Evolutionary conservation across 257 asterid species (phyloP), one percentile per base, ranked within the genome.

Genomic region (Solanum pimpinellifolium): DNA sequence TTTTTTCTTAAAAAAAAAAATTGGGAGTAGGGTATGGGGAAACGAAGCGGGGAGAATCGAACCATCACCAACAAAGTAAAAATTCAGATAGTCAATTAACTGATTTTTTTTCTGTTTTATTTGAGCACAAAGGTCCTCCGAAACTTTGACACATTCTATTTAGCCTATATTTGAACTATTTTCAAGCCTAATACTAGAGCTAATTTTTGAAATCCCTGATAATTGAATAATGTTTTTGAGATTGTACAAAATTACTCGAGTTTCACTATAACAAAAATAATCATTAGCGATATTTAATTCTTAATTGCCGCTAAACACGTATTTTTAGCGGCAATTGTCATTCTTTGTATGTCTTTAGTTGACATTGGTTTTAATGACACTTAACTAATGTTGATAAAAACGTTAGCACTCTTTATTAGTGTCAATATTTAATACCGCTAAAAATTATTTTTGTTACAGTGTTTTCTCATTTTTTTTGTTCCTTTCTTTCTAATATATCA

Each of bases 141-240:
- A 65, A 65, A 65, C 33, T 65, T 8, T 65, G 16, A n/a, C 16
- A n/a, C 59, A 4, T 49, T 15, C 3, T 49, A 49, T 15, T 60
- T 4, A 10, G 12, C 8, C 4, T 69, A 68, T 68, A 27, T 68
- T 21, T 29, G 1, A 68, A 29, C 39, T 29, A 29, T 68, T 29
- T 66, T 23, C 23, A 1, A 60, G 69, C 7, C 14, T 21, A 4
- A 47, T 80, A 47, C 20, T 14, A 13, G 9, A 44, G 90, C 85
- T 11, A 86, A 69, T 83, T 83, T 89, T 23, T 86, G 25, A 49
- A 82, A 83, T 60, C 60, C 49, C 62, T 39, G 29, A 74, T 16
- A 42, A 83, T n/a, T 69, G 76, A 73, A 75, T 62, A 42, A 31
- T 14, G 35, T 44, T 12, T 14, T 4, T 44, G 65, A 77, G n/a